Evolutionary conservation across 2,329 filamentous ascomycete species (phyloP).

Genomic region (Sclerotinia borealis): DNA sequence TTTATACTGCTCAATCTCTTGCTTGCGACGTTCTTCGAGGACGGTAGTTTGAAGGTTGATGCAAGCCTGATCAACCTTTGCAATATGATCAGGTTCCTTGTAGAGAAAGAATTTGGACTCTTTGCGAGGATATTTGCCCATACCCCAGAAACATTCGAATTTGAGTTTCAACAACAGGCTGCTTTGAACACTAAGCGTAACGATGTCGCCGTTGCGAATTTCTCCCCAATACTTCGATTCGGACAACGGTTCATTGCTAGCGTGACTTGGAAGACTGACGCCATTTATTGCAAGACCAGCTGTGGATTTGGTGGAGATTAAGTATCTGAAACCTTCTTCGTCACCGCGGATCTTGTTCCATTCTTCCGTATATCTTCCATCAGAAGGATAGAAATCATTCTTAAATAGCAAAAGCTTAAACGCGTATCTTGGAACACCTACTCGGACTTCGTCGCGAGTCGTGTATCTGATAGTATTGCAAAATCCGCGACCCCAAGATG

Average conservation of each 20-base stretch:
- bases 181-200: conserved; percentile 57
- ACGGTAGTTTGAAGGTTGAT: neutral
- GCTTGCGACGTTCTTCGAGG: neutral
- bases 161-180: conserved; percentile 28
- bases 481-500: conserved; percentile 70
- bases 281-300: conserved; percentile 73
- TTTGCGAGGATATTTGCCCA: conserved; percentile 21
- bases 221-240: conserved; percentile 56
- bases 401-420: conserved; percentile 73
- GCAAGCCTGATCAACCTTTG: neutral
- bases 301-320: conserved; percentile 73
- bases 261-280: conserved; percentile 52
- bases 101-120: conserved; percentile 19
- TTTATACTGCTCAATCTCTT: neutral
- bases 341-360: conserved; percentile 16
- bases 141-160: conserved; percentile 31
- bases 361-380: neutral
- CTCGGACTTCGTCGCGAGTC: conserved; percentile 54
- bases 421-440: conserved; percentile 67
- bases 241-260: conserved; percentile 46
- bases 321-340: conserved; percentile 48
- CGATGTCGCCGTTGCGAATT: conserved; percentile 69
- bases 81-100: conserved; percentile 1
- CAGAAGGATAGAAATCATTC: conserved; percentile 56
- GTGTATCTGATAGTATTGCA: conserved; percentile 64